phyloP scores from a whole-genome alignment of 2,329 filamentous ascomycete genomes.

The Penicillium sp. region DNA sequence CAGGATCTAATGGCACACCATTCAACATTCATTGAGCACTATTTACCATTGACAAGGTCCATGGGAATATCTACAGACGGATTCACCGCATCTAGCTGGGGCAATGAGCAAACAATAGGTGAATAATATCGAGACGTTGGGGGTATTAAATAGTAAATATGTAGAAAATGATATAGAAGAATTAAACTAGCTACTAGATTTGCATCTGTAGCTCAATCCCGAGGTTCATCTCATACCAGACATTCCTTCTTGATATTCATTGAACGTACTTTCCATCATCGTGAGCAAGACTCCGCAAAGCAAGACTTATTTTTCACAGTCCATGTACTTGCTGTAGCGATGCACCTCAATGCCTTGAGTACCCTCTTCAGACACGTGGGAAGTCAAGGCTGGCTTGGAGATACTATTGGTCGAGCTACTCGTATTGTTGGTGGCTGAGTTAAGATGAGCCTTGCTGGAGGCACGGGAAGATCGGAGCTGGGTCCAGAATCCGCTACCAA shows the following conservation, averaged over 20 bases:
- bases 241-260: neutral
- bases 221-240: neutral
- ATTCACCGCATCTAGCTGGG: no score
- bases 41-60: no score
- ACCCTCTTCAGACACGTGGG: neutral
- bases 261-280: neutral
- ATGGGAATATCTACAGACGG: no score
- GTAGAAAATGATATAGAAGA: neutral
- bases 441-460: slow-evolving; percentile 13
- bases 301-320: neutral
- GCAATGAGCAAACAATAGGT: no score
- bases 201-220: neutral
- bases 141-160: neutral
- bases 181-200: neutral
- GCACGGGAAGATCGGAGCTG: slow-evolving; percentile 15
- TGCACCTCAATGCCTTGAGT: slow-evolving; percentile 1
- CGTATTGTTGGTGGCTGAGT: slow-evolving; percentile 4
- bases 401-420: neutral
- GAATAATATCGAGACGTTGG: no score
- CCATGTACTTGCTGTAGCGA: slow-evolving; percentile 2
- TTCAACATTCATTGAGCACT: no score
- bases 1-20: no score
- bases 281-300: neutral
- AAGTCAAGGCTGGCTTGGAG: neutral
- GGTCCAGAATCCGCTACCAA: slow-evolving; percentile 22